Evolutionary conservation across 2,329 filamentous ascomycete genomes (phyloP), one percentile per base, ranked within the genome.

Genomic region (Fusarium sp.): DNA sequence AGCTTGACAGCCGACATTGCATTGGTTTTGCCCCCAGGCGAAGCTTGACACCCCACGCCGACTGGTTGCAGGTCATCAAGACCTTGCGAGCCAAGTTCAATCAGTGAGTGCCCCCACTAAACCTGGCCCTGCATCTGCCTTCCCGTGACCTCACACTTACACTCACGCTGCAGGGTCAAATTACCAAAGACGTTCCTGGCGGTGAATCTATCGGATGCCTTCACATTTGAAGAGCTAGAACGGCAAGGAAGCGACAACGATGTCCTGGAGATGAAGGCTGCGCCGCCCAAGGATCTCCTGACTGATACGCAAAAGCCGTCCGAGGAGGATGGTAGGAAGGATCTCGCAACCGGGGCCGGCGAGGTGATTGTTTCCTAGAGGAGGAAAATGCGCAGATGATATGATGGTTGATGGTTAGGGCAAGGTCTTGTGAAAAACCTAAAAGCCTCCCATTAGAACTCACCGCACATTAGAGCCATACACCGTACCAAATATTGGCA

Each of bases 51-150:
- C 88, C 92, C 3, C 96, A 99, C 80, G 89, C 90, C 36, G 93
- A 99, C 79, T 99, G 96, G 95, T 95, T 96, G 81, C 89, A 95
- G 74, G 92, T 99, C n/a, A 92, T 99, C 72, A 94, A 97, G 81
- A 98, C 94, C 2, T 83, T 99, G 69, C 89, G 94, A 71, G 95
- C 92, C 54, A 98, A 97, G 76, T 98, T 99, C 77, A 92, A 97
- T 77, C 93, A 93, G 91, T 95, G 85, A 82, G 91, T 84, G 63
- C 51, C 23, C 53, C 38, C 58, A 27, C 11, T 25, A 10, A 25
- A 23, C 29, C 13, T 2, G 6, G 7, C 36, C 34, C 29, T 38
- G 25, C 29, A 34, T 36, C 36, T 62, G 70, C 23, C 72, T 62
- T 65, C 42, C 23, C 42, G 61, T 59, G 62, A 58, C 31, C 31